Percentiles rank a stretch among this genome's conserved stretches.
phyloP scores from a whole-genome alignment of 352 stramenopile species.

The Globisporangium barbulae region DNA sequence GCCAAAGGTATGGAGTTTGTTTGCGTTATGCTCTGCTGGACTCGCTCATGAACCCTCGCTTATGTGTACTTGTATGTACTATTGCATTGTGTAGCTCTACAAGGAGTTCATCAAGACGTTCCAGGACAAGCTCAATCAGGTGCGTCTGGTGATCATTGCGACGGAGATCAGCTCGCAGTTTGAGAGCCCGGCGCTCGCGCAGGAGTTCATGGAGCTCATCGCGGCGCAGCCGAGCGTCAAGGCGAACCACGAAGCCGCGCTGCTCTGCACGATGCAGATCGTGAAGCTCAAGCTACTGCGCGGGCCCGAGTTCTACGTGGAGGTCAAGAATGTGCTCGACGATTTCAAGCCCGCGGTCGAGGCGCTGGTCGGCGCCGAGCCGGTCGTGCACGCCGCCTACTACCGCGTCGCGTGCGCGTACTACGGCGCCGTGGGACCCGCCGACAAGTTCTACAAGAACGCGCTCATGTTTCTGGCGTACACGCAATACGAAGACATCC shows the following conservation, averaged over 20 bases:
- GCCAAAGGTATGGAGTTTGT: conserved; percentile 23
- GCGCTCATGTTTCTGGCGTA: conserved; percentile 96
- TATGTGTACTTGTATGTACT: neutral
- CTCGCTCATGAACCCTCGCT: neutral
- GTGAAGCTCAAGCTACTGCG: conserved; percentile 67
- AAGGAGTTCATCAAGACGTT: conserved; percentile 93
- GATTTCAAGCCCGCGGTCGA: conserved; percentile 77
- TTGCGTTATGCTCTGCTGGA: neutral
- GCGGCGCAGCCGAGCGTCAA: conserved; percentile 54
- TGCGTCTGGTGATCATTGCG: conserved; percentile 91
- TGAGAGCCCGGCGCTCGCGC: conserved; percentile 54
- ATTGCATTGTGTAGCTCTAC: conserved; percentile 71
- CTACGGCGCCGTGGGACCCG: conserved; percentile 88
- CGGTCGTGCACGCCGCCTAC: conserved; percentile 92
- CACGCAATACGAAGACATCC: conserved; percentile 91
- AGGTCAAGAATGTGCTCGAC: conserved; percentile 70
- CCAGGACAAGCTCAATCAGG: conserved; percentile 96
- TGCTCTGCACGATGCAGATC: conserved; percentile 82
- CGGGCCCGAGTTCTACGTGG: conserved; percentile 42
- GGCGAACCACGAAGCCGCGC: conserved; percentile 54
- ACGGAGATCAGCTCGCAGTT: conserved; percentile 84
- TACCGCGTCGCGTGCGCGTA: conserved; percentile 92
- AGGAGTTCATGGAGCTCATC: conserved; percentile 72
- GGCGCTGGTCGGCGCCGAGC: conserved; percentile 80
- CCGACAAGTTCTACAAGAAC: conserved; percentile 96